These are phyloP conservation scores for Lepidium campestre DNA, from an alignment of 441 rosid species.

Conservation along the genomic window DNA sequence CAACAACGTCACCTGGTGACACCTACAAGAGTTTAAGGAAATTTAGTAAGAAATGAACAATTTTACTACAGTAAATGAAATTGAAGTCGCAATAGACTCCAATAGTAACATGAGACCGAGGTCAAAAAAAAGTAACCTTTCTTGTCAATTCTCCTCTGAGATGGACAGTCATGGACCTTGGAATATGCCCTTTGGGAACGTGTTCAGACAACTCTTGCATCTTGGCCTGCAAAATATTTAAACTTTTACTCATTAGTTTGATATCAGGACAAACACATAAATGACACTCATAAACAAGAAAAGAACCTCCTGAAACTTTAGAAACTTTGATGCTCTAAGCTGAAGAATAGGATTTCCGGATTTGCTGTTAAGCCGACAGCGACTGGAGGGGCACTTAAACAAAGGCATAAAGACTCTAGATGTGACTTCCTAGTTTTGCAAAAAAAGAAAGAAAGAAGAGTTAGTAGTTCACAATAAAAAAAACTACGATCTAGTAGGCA, in stretches of 20 bases:
- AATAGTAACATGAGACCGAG: constrained; percentile 2
- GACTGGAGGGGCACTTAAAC: constrained; percentile 76
- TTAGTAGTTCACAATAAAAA: not conserved
- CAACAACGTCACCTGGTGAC: constrained; percentile 95
- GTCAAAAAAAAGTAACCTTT: constrained; percentile 51
- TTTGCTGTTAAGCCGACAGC: constrained; percentile 57
- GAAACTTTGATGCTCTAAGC: constrained; percentile 96
- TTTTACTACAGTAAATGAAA: not conserved
- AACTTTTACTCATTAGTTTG: not conserved
- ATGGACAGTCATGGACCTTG: constrained; percentile 93
- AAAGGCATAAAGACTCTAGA: constrained; percentile 95
- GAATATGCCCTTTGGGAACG: constrained; percentile 98
- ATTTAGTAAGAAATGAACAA: not conserved
- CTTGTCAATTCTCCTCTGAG: constrained; percentile 97
- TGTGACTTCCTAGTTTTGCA: constrained; percentile 72
- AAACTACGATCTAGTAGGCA: not conserved
- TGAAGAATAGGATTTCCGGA: constrained; percentile 92
- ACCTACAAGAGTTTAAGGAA: constrained; percentile 40
- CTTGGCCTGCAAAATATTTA: constrained; percentile 65
- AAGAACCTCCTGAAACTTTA: constrained; percentile 95
- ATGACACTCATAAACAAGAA: not conserved
- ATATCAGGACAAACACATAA: constrained; percentile 6
- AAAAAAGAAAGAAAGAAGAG: constrained; percentile 9
- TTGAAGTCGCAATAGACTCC: not conserved
- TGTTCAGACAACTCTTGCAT: constrained; percentile 98